phyloP scores from a whole-genome alignment of 1,284 basidiomycete genomes.

The Trichosporon sp. region DNA sequence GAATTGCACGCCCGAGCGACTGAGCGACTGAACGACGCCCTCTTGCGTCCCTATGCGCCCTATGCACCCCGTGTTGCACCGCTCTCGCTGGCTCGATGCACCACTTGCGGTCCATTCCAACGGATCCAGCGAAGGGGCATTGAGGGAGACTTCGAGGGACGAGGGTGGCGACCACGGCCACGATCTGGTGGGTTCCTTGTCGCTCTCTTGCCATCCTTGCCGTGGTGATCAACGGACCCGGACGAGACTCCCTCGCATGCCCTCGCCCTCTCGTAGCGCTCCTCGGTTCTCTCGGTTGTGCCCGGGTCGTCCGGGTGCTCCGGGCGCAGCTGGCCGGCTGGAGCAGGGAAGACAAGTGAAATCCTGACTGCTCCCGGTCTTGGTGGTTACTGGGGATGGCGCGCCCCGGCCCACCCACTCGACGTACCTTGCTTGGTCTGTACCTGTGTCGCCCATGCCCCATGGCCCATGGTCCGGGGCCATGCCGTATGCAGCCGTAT shows the following conservation, averaged over 20 bases:
- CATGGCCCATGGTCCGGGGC: not conserved
- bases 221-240: slow-evolving; percentile 1
- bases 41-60: not conserved
- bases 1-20: not conserved
- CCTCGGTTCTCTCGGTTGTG: not conserved
- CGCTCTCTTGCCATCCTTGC: too few species aligned
- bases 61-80: not conserved
- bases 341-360: not conserved
- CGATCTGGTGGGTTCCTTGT: not conserved
- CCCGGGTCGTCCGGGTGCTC: too few species aligned
- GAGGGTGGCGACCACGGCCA: not conserved
- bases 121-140: not conserved
- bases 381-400: too few species aligned
- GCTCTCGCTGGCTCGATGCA: not conserved
- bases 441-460: not conserved
- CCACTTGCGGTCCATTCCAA: not conserved
- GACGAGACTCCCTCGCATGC: not conserved
- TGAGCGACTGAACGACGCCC: too few species aligned
- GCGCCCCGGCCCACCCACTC: not conserved
- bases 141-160: too few species aligned
- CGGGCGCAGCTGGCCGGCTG: too few species aligned
- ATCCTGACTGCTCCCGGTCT: slow-evolving; percentile 1
- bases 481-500: not conserved
- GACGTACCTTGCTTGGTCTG: not conserved
- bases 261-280: not conserved